These are phyloP conservation scores for Cytospora piceicola DNA, from an alignment of 2,329 filamentous ascomycete genomes.

Conservation along the genomic window DNA sequence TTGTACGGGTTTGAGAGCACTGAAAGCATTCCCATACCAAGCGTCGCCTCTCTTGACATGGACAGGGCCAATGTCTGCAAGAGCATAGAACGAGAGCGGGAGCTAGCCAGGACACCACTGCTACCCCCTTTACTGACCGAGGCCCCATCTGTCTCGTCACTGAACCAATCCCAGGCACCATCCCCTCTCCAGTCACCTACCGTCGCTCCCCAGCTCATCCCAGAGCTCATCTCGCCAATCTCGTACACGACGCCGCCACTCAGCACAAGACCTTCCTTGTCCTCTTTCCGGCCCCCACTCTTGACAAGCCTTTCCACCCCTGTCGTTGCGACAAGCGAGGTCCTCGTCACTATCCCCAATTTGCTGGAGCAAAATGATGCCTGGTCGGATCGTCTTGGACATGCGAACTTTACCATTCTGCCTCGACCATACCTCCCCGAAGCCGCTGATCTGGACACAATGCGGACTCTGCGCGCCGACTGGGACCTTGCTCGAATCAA, in stretches of 20 bases:
- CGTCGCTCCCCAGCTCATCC: constrained; percentile 62
- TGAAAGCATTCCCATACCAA: constrained; percentile 55
- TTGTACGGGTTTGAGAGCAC: constrained; percentile 65
- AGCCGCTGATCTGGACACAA: constrained; percentile 58
- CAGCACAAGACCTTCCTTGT: constrained; percentile 75
- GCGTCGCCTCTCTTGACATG: constrained; percentile 58
- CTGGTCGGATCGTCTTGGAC: constrained; percentile 84
- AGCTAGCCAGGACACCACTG: constrained; percentile 77
- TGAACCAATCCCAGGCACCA: constrained; percentile 60
- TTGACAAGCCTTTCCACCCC: constrained; percentile 63
- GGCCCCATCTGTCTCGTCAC: constrained; percentile 48
- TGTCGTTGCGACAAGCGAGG: constrained; percentile 51
- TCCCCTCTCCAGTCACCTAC: constrained; percentile 88
- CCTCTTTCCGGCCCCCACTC: constrained; percentile 72
- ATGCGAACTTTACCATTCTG: constrained; percentile 89
- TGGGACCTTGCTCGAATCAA: constrained; percentile 85
- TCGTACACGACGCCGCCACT: constrained; percentile 69
- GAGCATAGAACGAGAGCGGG: constrained; percentile 61
- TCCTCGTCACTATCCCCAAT: constrained; percentile 60
- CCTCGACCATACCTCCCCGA: constrained; percentile 79
- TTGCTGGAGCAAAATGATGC: constrained; percentile 73
- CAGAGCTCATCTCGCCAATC: constrained; percentile 45
- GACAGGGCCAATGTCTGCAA: constrained; percentile 53
- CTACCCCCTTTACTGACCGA: constrained; percentile 79
- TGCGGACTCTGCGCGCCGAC: constrained; percentile 70